Evolutionary conservation across 176 grass and related monocot genomes (phyloP), one percentile per base, ranked within the genome.

Genomic region (Dactylis glomerata): DNA sequence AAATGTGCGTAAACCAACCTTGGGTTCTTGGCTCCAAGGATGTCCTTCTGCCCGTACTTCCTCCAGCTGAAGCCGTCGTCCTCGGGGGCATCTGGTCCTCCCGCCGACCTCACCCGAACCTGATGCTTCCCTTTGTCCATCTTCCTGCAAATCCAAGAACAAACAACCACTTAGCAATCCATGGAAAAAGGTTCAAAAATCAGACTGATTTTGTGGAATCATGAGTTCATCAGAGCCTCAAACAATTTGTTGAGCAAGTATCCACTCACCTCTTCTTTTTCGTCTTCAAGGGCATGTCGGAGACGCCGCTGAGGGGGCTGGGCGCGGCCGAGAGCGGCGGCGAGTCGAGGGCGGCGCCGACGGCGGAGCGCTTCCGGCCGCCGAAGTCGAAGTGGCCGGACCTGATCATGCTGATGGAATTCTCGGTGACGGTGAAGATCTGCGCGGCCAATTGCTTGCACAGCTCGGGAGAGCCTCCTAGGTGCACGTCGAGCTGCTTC

Each of bases 21-120:
- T 13, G 92, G 90, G 74, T 90, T 17, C 37, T 70, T 90, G 66
- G 87, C 45, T 74, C 85, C 87, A 34, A 97, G 47, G 41, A 97
- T 94, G 34, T 91, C 88, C 74, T 97, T 92, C 81, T 97, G 92
- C 1, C 95, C 95, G 24, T 94, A 97, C 63, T 97, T 97, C 73
- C 92, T 91, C 95, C 95, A 97, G 81, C 90, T 85, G 3, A 38
- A 41, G 38, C 38, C 38, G 38, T 40, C 38, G 38, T 40, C 38
- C 38, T 40, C 38, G 5, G 38, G 38, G 38, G 4, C 38, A 40
- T 40, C 38, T 6, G 38, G 5, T 40, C 38, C 38, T 40, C 38
- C 38, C 38, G 38, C 38, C 38, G 38, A 40, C 5, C 6, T 40
- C 38, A 40, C 6, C 6, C 38, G 1, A 40, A 40, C 38, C 38